phyloP scores from a whole-genome alignment of 768 basidiomycete species.

The Candolleomyces efflorescens region DNA sequence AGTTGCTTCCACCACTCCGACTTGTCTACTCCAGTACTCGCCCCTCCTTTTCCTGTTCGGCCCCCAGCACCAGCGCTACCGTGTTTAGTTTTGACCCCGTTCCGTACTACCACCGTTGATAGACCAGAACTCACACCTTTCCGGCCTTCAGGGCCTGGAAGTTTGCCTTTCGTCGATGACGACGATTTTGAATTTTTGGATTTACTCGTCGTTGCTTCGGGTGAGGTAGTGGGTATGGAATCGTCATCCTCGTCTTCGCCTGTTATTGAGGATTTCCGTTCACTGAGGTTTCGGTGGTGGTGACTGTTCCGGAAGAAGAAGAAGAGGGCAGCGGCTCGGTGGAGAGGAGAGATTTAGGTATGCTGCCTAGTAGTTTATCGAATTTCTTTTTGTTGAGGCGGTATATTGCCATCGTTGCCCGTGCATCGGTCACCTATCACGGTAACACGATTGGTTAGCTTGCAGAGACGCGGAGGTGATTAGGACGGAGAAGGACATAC shows the following conservation, averaged over 20 bases:
- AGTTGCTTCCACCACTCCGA: conserved; percentile 47
- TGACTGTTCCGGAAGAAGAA: not conserved
- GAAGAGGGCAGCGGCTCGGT: not conserved
- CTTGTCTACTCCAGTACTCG: conserved; percentile 12
- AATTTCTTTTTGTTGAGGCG: conserved; percentile 77
- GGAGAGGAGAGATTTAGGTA: not conserved
- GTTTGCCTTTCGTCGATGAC: conserved; percentile 1
- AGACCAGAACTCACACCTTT: conserved; percentile 65
- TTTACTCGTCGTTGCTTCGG: not conserved
- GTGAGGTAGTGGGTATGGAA: not conserved
- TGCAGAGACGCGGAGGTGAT: too few relatives aligned
- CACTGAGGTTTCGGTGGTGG: conserved; percentile 3
- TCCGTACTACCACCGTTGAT: conserved; percentile 43
- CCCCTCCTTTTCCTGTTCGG: not conserved
- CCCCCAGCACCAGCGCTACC: not conserved
- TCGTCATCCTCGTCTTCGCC: conserved; percentile 10
- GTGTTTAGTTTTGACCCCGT: conserved; percentile 11
- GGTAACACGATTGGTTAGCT: not conserved
- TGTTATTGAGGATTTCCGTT: conserved; percentile 5
- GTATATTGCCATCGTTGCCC: conserved; percentile 94
- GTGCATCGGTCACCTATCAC: conserved; percentile 85
- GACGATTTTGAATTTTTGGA: conserved; percentile 1
- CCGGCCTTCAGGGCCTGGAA: conserved; percentile 40
- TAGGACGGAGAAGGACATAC: conserved; percentile 40
- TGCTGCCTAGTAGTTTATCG: conserved; percentile 54